These are phyloP conservation scores for Diplodia mutila DNA, from an alignment of 2,329 filamentous ascomycete genomes.

Conservation along the genomic window DNA sequence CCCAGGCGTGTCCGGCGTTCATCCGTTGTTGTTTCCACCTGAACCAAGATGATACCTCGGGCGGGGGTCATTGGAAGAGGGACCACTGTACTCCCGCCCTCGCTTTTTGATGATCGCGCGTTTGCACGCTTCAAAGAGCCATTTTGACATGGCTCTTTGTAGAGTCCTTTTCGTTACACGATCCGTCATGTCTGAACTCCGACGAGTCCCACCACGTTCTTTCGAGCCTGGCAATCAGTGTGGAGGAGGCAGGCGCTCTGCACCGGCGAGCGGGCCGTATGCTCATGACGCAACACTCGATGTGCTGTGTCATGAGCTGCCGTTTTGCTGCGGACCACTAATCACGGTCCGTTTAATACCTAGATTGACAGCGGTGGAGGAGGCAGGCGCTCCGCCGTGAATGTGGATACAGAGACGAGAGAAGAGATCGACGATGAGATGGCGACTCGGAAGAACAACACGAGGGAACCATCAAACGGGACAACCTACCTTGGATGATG, in stretches of 20 bases:
- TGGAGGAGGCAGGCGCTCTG: conserved; percentile 25
- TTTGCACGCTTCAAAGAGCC: background rate
- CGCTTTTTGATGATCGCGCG: conserved; percentile 9
- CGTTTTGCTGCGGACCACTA: conserved; percentile 13
- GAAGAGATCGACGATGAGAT: conserved; percentile 1
- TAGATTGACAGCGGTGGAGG: conserved; percentile 23
- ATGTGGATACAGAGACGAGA: conserved; percentile 1
- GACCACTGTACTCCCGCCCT: background rate
- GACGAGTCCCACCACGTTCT: conserved; percentile 11
- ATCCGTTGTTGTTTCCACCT: conserved; percentile 14
- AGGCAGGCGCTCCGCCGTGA: conserved; percentile 24
- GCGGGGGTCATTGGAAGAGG: conserved; percentile 9
- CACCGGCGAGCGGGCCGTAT: conserved; percentile 6
- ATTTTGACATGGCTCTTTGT: conserved; percentile 8
- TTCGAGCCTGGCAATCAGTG: conserved; percentile 15
- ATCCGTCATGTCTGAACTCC: background rate
- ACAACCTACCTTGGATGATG: conserved; percentile 1
- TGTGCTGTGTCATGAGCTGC: background rate
- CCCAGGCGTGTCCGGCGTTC: conserved; percentile 4
- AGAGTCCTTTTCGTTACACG: conserved; percentile 7
- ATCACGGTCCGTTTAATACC: conserved; percentile 13
- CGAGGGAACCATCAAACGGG: background rate
- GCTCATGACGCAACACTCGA: conserved; percentile 5
- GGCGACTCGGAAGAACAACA: conserved; percentile 15
- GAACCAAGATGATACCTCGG: conserved; percentile 20